phyloP scores from a whole-genome alignment of 345 rosid species.

The Physaria fendleri region DNA sequence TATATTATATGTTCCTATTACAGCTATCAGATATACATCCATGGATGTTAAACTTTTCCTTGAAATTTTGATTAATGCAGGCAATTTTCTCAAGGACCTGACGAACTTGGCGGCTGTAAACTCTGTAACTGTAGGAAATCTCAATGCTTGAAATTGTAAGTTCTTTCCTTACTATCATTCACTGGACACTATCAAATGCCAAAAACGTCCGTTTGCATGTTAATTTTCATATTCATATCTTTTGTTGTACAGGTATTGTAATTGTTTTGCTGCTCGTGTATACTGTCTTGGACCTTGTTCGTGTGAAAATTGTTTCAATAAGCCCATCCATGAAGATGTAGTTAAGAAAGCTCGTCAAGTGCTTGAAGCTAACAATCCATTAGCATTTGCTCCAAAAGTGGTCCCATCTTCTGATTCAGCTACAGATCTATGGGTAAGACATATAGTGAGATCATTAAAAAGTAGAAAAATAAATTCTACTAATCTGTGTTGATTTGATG shows the following conservation, averaged over 20 bases:
- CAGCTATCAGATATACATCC: not conserved
- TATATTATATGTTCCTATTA: not conserved
- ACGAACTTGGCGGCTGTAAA: constrained; percentile 56
- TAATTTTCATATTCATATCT: not conserved
- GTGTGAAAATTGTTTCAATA: constrained; percentile 67
- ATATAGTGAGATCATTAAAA: constrained; percentile 4
- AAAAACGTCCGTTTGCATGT: not conserved
- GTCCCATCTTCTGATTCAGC: constrained; percentile 32
- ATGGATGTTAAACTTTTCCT: not conserved
- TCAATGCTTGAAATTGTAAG: constrained; percentile 97
- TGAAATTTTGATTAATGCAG: not conserved
- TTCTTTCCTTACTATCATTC: constrained; percentile 8
- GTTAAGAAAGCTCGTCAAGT: constrained; percentile 48
- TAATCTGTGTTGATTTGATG: constrained; percentile 7
- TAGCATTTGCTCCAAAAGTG: constrained; percentile 84
- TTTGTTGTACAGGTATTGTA: constrained; percentile 54
- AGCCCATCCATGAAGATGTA: constrained; percentile 42
- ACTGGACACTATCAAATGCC: not conserved
- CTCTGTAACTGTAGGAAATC: constrained; percentile 87
- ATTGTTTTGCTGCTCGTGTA: constrained; percentile 80
- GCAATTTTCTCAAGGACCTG: constrained; percentile 5
- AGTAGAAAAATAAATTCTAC: not conserved
- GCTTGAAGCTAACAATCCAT: constrained; percentile 66
- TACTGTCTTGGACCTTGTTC: constrained; percentile 67
- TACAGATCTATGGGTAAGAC: constrained; percentile 37